A percentile compares a stretch with the other conserved stretches of the same genome.
Evolutionary conservation across 225 moss, liverwort and hornwort species (phyloP).

Genomic region (Pleurozium schreberi): DNA sequence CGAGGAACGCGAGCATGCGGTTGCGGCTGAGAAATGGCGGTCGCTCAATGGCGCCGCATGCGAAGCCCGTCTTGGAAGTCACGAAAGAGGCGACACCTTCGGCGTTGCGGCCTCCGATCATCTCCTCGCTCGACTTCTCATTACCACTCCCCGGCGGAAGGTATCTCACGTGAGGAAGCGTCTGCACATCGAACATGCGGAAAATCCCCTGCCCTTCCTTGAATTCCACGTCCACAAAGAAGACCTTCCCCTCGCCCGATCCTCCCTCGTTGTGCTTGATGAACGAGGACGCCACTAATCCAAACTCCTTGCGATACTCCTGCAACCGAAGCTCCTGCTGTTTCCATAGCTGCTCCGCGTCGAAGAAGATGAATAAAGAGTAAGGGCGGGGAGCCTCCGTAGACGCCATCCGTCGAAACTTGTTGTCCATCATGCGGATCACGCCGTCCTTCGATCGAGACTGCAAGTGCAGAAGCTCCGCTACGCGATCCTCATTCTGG

Average conservation of each 20-base stretch:
- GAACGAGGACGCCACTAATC: slow-evolving; percentile 43
- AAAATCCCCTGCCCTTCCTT: slow-evolving; percentile 65
- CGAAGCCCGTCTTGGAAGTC: slow-evolving; percentile 42
- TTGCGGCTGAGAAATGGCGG: slow-evolving; percentile 62
- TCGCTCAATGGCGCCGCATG: slow-evolving; percentile 60
- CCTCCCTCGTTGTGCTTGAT: slow-evolving; percentile 35
- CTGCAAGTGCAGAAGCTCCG: slow-evolving; percentile 54
- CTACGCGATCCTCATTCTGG: slow-evolving; percentile 31
- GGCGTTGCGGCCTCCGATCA: slow-evolving; percentile 43
- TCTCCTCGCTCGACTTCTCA: slow-evolving; percentile 37
- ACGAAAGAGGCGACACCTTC: slow-evolving; percentile 66
- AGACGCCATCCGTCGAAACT: slow-evolving; percentile 38
- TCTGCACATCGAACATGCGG: slow-evolving; percentile 55
- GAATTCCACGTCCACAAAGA: slow-evolving; percentile 72
- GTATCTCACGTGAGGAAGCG: slow-evolving; percentile 59
- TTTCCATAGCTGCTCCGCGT: slow-evolving; percentile 59
- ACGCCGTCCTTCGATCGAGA: slow-evolving; percentile 55
- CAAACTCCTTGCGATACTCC: slow-evolving; percentile 52
- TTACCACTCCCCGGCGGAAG: slow-evolving; percentile 37
- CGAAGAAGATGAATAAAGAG: slow-evolving; percentile 64
- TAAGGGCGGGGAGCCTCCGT: slow-evolving; percentile 47
- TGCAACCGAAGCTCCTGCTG: slow-evolving; percentile 62
- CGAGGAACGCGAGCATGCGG: slow-evolving; percentile 43
- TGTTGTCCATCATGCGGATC: slow-evolving; percentile 45
- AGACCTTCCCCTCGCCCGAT: slow-evolving; percentile 32